Conservation (phyloP, 331 rosid species). For the Saraca asoca region DNA sequence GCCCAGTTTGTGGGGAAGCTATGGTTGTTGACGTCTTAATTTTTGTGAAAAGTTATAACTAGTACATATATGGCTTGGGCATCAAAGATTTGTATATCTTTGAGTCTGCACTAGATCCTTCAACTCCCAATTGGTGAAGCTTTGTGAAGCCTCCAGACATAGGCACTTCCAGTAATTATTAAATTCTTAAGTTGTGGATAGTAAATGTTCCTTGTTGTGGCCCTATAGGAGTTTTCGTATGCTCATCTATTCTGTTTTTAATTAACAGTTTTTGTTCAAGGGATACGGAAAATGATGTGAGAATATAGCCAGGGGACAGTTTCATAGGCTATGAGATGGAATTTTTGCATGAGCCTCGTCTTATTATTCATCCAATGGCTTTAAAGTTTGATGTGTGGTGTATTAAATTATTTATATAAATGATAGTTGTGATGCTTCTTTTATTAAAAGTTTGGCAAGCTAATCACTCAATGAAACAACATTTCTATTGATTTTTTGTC, state of each 20-base stretch:
- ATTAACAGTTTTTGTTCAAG: background rate
- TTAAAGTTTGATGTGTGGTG: background rate
- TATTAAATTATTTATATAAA: background rate
- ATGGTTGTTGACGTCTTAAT: constrained; percentile 2
- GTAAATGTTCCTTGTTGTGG: background rate
- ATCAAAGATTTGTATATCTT: background rate
- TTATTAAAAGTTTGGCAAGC: background rate
- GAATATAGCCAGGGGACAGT: background rate
- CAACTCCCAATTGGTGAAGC: background rate
- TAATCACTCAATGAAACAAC: background rate
- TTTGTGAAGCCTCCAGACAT: background rate
- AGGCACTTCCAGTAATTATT: background rate
- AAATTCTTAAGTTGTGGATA: background rate
- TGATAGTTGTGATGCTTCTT: background rate
- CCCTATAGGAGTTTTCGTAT: background rate
- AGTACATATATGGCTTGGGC: no score
- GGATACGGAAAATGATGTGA: background rate
- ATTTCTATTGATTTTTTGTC: background rate
- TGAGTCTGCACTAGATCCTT: background rate
- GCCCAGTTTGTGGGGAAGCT: background rate
- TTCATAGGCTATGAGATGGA: background rate
- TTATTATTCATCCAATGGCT: background rate
- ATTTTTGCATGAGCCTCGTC: background rate
- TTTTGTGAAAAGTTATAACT: no score
- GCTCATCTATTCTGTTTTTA: background rate